phyloP scores from a whole-genome alignment of 73 alveolate species.

The Effrenium voratum region DNA sequence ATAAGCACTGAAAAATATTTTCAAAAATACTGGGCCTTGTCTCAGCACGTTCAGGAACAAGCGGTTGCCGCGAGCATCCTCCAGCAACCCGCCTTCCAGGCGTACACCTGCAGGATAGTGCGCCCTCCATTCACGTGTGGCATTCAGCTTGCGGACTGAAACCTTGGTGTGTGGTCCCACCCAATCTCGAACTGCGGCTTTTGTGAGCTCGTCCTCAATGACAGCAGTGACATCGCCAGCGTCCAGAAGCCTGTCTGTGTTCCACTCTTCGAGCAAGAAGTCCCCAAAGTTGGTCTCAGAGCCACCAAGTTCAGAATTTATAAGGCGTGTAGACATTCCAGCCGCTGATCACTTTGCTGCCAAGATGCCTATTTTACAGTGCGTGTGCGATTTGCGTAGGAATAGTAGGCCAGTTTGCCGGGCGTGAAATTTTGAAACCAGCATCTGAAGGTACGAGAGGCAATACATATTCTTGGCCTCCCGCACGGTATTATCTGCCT shows the following conservation, averaged over 20 bases:
- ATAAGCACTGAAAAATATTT: not conserved
- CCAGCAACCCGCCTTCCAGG: constrained; percentile 16
- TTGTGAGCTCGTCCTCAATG: not conserved
- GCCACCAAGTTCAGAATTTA: too few relatives aligned
- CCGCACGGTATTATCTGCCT: constrained; percentile 11
- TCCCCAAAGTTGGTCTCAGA: constrained; percentile 23
- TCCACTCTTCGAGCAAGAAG: not conserved
- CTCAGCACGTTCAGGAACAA: not conserved
- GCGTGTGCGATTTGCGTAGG: not conserved
- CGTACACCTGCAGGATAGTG: not conserved
- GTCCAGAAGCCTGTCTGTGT: not conserved
- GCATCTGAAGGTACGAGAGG: not conserved
- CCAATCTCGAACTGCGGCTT: not conserved
- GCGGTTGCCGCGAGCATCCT: constrained; percentile 5
- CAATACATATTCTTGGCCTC: not conserved
- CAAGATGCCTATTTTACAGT: not conserved
- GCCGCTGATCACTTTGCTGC: not conserved
- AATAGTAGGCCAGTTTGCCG: not conserved
- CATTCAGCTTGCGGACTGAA: not conserved
- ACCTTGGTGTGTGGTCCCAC: not conserved
- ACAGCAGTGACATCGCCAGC: not conserved
- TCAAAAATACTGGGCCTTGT: not conserved
- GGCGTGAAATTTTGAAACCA: not conserved
- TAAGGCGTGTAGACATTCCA: not conserved
- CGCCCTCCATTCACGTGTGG: not conserved